These are phyloP conservation scores for Flammula alnicola DNA, from an alignment of 1,284 basidiomycete genomes.

Conservation along the genomic window DNA sequence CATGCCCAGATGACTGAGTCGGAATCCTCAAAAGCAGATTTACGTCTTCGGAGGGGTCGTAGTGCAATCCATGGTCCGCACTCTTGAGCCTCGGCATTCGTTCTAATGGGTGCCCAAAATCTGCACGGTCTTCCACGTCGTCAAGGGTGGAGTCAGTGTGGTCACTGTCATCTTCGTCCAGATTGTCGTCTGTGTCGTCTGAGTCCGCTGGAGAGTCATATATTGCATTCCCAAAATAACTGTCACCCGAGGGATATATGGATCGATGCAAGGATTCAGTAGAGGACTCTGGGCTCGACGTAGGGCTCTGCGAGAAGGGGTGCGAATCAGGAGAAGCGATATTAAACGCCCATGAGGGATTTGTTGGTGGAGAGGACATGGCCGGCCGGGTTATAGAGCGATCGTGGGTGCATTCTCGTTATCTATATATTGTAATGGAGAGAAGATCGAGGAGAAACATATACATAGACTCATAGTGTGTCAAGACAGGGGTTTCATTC, in stretches of 20 bases:
- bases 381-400: slow-evolving; percentile 1
- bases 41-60: slow-evolving; percentile 21
- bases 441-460: slow-evolving; percentile 24
- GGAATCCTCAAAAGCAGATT: slow-evolving; percentile 18
- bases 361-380: slow-evolving; percentile 6
- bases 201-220: slow-evolving; percentile 20
- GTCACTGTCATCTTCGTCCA: slow-evolving; percentile 18
- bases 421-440: slow-evolving; percentile 9
- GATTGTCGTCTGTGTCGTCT: slow-evolving; percentile 7
- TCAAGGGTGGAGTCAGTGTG: slow-evolving; percentile 29
- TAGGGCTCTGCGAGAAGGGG: not conserved
- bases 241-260: not conserved
- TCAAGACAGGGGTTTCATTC: slow-evolving; percentile 10
- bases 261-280: not conserved
- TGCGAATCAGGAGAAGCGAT: not conserved
- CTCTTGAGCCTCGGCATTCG: slow-evolving; percentile 28
- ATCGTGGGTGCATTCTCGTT: not conserved
- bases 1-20: slow-evolving; percentile 16
- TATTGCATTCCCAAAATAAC: slow-evolving; percentile 16
- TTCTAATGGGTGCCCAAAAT: slow-evolving; percentile 28
- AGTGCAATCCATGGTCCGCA: slow-evolving; percentile 21
- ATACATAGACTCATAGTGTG: slow-evolving; percentile 4
- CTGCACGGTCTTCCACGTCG: slow-evolving; percentile 16
- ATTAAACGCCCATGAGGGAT: not conserved
- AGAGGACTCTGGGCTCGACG: not conserved